Conservation (phyloP, 441 rosid species). For the Raphanus hybrid region DNA sequence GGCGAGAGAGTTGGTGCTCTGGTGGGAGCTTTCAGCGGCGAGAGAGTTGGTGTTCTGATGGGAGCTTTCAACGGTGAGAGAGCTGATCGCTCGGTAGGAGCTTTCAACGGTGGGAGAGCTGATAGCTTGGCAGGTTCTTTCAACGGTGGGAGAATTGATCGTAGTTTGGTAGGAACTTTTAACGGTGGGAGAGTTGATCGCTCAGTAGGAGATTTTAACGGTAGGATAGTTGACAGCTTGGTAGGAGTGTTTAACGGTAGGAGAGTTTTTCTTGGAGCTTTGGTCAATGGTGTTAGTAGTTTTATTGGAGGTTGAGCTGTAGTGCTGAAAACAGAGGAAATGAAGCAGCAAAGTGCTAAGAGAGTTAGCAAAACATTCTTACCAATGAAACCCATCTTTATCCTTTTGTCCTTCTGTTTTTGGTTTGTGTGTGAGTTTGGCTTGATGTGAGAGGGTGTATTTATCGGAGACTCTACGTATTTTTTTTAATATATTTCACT, state of each 20-base stretch:
- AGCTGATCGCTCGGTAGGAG: no score
- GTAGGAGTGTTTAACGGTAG: conserved; percentile 29
- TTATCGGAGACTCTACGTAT: conserved; percentile 16
- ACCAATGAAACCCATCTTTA: conserved; percentile 33
- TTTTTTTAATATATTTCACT: not conserved
- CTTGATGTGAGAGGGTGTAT: conserved; percentile 12
- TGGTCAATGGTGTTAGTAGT: conserved; percentile 23
- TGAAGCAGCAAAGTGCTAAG: conserved; percentile 39
- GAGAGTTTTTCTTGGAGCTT: not conserved
- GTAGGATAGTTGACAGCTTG: conserved; percentile 5
- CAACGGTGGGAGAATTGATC: no score
- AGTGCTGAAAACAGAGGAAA: conserved; percentile 29
- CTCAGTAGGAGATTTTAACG: not conserved
- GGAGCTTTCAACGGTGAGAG: no score
- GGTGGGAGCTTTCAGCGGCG: no score
- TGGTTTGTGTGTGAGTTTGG: conserved; percentile 21
- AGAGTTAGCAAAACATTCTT: conserved; percentile 34
- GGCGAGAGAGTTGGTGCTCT: no score
- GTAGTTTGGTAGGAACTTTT: not conserved
- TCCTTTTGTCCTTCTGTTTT: conserved; percentile 1
- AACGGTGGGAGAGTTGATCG: not conserved
- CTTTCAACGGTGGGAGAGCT: not conserved
- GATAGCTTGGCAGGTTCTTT: no score
- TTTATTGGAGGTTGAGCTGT: conserved; percentile 30
- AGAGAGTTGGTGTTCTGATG: no score